Percentiles rank a stretch among this genome's conserved stretches.
These are phyloP conservation scores for Circinella umbellata DNA, from an alignment of 371 early-diverging fungal genomes.

Conservation along the genomic window DNA sequence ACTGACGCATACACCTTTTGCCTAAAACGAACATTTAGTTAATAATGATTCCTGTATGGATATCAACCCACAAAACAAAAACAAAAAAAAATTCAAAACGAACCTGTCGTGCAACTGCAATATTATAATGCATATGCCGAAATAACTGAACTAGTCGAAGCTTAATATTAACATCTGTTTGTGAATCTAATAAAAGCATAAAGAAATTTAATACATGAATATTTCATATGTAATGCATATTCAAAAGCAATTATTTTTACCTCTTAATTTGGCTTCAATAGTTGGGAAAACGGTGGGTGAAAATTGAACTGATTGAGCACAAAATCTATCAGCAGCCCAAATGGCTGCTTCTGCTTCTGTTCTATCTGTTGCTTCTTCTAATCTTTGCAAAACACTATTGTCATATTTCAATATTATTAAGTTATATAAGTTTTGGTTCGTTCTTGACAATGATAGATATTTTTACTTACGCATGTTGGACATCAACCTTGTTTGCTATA, in stretches of 20 bases:
- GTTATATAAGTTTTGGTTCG: too few species aligned
- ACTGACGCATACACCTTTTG: conserved; percentile 49
- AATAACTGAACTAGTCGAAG: conserved; percentile 54
- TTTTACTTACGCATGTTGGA: conserved; percentile 57
- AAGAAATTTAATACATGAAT: too few species aligned
- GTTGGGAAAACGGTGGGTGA: conserved; percentile 52
- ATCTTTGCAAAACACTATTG: conserved; percentile 42
- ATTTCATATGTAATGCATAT: not conserved
- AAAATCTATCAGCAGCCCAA: conserved; percentile 61
- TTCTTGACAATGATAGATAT: not conserved
- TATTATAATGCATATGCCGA: conserved; percentile 66
- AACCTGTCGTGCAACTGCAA: conserved; percentile 54
- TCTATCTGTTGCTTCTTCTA: conserved; percentile 52
- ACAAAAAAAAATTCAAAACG: not conserved
- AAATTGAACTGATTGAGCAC: conserved; percentile 56
- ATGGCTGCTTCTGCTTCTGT: conserved; percentile 62
- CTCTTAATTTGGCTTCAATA: conserved; percentile 33
- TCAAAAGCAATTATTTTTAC: conserved; percentile 15
- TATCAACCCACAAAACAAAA: not conserved
- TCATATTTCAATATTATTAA: not conserved
- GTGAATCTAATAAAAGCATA: not conserved
- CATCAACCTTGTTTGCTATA: conserved; percentile 56
- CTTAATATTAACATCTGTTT: conserved; percentile 42
- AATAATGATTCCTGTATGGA: not conserved
- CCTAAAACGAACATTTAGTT: conserved; percentile 24